Percentiles rank a stretch among this genome's conserved stretches.
Evolutionary conservation across 140 eudicot genomes (phyloP).

Genomic region (Senecio squalidus): DNA sequence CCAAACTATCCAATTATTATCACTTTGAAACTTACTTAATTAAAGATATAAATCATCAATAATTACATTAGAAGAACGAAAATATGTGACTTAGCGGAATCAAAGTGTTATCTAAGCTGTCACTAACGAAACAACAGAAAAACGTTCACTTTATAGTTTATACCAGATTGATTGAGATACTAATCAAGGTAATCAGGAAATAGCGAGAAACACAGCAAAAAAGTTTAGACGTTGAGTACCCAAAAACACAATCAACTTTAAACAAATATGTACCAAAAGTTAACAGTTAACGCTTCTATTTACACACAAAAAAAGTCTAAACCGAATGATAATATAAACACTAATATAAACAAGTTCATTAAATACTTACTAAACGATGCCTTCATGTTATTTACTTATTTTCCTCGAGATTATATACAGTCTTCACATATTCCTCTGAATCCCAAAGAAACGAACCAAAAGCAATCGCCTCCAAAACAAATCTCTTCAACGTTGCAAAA

Average conservation of each 20-base stretch:
- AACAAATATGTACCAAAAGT: slow-evolving; percentile 13
- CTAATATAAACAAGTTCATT: slow-evolving; percentile 15
- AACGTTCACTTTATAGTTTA: not conserved
- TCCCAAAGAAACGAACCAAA: slow-evolving; percentile 91
- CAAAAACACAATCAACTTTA: not conserved
- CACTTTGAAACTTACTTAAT: not conserved
- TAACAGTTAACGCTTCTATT: slow-evolving; percentile 6
- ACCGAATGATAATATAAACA: slow-evolving; percentile 2
- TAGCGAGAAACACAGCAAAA: not conserved
- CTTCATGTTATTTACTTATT: slow-evolving; percentile 20
- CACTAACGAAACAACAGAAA: not conserved
- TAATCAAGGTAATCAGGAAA: not conserved
- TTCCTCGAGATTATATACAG: slow-evolving; percentile 65
- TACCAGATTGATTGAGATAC: not conserved
- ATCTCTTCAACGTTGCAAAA: slow-evolving; percentile 65
- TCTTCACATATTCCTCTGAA: slow-evolving; percentile 51
- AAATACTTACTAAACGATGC: not conserved
- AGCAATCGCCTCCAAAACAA: slow-evolving; percentile 77
- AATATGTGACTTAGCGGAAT: not conserved
- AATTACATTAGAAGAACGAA: not conserved
- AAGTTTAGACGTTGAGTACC: not conserved
- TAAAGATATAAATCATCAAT: not conserved
- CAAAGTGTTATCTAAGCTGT: not conserved
- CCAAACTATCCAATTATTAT: not conserved
- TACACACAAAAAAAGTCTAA: not conserved